phyloP scores from a whole-genome alignment of 1,284 basidiomycete species.

The Crepidotus sp. region DNA sequence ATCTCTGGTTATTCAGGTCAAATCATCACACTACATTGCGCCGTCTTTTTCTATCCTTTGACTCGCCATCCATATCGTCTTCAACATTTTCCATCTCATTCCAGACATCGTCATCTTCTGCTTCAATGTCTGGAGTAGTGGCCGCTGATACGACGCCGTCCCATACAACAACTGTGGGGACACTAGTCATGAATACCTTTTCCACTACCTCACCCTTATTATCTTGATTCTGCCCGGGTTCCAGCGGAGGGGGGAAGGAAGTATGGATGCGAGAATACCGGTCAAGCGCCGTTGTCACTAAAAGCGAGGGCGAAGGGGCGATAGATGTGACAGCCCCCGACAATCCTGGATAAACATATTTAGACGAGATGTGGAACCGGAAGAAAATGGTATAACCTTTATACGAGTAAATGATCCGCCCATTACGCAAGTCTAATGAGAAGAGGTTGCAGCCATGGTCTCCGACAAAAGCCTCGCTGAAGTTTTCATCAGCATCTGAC shows the following conservation, averaged over 20 bases:
- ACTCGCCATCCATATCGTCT: slow-evolving; percentile 25
- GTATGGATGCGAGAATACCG: slow-evolving; percentile 70
- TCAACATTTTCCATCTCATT: slow-evolving; percentile 43
- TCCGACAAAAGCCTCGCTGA: slow-evolving; percentile 71
- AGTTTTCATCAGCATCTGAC: slow-evolving; percentile 6
- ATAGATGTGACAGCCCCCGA: slow-evolving; percentile 62
- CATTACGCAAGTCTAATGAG: slow-evolving; percentile 69
- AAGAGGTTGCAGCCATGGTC: slow-evolving; percentile 66
- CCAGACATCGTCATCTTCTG: slow-evolving; percentile 42
- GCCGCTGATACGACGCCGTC: slow-evolving; percentile 27
- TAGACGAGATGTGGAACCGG: slow-evolving; percentile 4
- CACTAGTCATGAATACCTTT: slow-evolving; percentile 60
- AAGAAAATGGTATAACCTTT: slow-evolving; percentile 40
- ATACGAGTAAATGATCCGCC: slow-evolving; percentile 63
- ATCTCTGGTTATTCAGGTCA: not conserved
- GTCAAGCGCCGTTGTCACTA: slow-evolving; percentile 59
- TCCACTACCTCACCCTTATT: slow-evolving; percentile 60
- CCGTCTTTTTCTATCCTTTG: slow-evolving; percentile 8
- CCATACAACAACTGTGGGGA: slow-evolving; percentile 56
- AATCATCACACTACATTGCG: slow-evolving; percentile 4
- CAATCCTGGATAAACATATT: slow-evolving; percentile 42
- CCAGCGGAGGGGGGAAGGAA: slow-evolving; percentile 44
- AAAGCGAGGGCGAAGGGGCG: slow-evolving; percentile 37
- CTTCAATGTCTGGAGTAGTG: slow-evolving; percentile 12
- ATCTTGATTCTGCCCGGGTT: slow-evolving; percentile 45